Conservation (phyloP, 345 rosid species). For the Gossypium sturtianum region DNA sequence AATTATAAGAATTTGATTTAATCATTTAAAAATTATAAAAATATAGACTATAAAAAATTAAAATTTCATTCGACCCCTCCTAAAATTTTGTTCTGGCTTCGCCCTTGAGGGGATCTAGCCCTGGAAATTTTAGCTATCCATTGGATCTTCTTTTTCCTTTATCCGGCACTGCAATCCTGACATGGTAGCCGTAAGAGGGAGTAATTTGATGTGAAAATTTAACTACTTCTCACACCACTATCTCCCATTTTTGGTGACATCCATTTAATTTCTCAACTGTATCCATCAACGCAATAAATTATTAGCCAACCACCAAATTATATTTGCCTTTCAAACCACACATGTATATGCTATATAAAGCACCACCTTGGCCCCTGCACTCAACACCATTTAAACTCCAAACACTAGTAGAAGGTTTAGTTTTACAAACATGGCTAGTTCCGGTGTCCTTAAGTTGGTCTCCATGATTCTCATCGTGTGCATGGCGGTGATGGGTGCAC, state of each 20-base stretch:
- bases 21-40: too few species aligned
- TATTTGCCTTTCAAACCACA: neutral
- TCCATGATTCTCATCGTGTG: conserved; percentile 11
- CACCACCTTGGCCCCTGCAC: neutral
- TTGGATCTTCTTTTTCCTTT: too few species aligned
- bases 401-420: neutral
- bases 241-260: neutral
- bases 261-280: conserved; percentile 4
- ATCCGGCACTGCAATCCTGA: neutral
- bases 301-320: neutral
- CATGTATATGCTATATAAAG: neutral
- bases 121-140: too few species aligned
- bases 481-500: conserved; percentile 15
- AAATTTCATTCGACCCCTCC: too few species aligned
- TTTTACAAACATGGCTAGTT: neutral
- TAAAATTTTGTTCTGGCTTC: too few species aligned
- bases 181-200: neutral
- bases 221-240: neutral
- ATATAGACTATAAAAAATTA: too few species aligned
- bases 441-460: conserved; percentile 14
- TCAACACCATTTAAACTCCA: too few species aligned
- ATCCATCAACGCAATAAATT: neutral
- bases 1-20: too few species aligned
- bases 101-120: too few species aligned
- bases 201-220: neutral